Conservation (phyloP, 768 basidiomycete species). For the Austroboletus eburneus region DNA sequence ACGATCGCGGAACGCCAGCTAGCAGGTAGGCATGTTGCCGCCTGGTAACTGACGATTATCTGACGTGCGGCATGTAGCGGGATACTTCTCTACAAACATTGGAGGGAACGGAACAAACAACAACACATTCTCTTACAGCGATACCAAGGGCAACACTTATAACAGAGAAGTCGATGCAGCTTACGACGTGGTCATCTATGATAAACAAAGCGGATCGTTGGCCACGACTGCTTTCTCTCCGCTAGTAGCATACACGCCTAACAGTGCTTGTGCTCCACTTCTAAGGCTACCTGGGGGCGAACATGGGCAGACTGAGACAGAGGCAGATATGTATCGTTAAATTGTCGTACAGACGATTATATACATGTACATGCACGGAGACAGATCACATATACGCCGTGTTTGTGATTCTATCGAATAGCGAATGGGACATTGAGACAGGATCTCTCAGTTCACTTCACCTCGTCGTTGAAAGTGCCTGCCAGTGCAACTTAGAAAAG, state of each 20-base stretch:
- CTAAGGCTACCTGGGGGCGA: conserved; percentile 36
- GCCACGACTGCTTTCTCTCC: conserved; percentile 19
- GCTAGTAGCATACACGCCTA: background rate
- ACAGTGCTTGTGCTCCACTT: conserved; percentile 4
- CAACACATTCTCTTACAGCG: conserved; percentile 62
- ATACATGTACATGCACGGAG: conserved; percentile 14
- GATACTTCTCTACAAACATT: conserved; percentile 48
- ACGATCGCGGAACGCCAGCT: conserved; percentile 57
- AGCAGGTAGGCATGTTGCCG: conserved; percentile 39
- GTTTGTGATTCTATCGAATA: no score
- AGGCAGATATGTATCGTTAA: background rate
- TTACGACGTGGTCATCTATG: conserved; percentile 56
- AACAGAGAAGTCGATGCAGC: conserved; percentile 56
- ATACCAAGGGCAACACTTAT: conserved; percentile 60
- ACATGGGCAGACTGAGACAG: no score
- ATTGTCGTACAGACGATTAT: conserved; percentile 4
- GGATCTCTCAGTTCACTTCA: conserved; percentile 10
- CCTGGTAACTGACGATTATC: background rate
- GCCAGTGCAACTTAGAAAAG: conserved; percentile 61
- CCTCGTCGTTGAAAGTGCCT: no score
- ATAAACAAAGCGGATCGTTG: conserved; percentile 52
- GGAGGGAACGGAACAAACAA: conserved; percentile 65
- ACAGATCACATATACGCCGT: no score
- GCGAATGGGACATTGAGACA: conserved; percentile 21
- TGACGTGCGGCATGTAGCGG: conserved; percentile 35